Evolutionary conservation across 2,329 filamentous ascomycete genomes (phyloP).

Genomic region (Blastomyces parvus): DNA sequence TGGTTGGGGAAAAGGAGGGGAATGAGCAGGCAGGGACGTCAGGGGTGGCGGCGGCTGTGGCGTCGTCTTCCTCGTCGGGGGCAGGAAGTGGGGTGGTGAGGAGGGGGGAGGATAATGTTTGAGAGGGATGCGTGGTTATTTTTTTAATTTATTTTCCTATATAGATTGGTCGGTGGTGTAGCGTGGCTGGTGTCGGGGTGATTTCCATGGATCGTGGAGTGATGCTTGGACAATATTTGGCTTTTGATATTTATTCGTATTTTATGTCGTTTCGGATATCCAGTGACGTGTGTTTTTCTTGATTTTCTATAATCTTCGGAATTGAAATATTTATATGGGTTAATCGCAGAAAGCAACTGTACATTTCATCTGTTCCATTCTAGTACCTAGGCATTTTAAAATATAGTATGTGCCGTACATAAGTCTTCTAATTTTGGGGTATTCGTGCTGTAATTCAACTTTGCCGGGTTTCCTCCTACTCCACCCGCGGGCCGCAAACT

Average conservation of each 20-base stretch:
- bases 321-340: not conserved
- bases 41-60: too few species aligned
- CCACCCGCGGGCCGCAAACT: not conserved
- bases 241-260: not conserved
- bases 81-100: not conserved
- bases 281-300: not conserved
- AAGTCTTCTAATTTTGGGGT: not conserved
- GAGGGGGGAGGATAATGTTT: not conserved
- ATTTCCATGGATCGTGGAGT: not conserved
- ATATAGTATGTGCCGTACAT: not conserved
- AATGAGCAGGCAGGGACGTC: slow-evolving; percentile 18
- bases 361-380: not conserved
- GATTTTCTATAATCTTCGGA: not conserved
- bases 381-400: too few species aligned
- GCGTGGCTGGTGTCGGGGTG: not conserved
- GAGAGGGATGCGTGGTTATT: not conserved
- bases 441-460: not conserved
- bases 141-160: not conserved
- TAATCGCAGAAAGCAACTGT: not conserved
- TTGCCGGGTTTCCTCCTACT: not conserved
- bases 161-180: not conserved
- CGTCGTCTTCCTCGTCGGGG: not conserved
- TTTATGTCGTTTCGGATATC: not conserved
- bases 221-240: not conserved
- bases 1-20: slow-evolving; percentile 12